phyloP scores from a whole-genome alignment of 139 green algal genomes.

The Chlamydomonas applanata region DNA sequence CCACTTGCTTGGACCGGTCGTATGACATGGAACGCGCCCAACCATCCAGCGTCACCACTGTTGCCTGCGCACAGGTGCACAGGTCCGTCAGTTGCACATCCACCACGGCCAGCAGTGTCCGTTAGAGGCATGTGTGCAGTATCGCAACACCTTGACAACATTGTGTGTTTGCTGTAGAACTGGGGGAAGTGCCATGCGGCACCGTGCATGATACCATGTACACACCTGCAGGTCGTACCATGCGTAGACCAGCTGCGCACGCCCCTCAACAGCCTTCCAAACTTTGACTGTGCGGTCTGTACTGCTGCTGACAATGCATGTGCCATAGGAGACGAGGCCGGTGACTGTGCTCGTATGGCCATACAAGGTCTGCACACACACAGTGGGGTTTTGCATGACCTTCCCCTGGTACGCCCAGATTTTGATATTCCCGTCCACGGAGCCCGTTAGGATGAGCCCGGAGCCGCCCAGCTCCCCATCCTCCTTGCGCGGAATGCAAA shows the following conservation, averaged over 20 bases:
- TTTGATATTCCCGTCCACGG: slow-evolving; percentile 57
- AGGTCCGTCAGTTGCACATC: not conserved
- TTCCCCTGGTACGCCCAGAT: slow-evolving; percentile 59
- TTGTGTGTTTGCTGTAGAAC: not conserved
- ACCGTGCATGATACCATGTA: not conserved
- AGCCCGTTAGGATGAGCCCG: slow-evolving; percentile 51
- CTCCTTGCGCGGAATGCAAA: slow-evolving; percentile 11
- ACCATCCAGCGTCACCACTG: slow-evolving; percentile 40
- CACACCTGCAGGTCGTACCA: slow-evolving; percentile 58
- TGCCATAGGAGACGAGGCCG: slow-evolving; percentile 29
- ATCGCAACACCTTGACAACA: not conserved
- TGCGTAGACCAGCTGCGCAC: slow-evolving; percentile 47
- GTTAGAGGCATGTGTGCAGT: slow-evolving; percentile 1
- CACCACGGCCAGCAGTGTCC: too few species aligned
- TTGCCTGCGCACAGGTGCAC: slow-evolving; percentile 20
- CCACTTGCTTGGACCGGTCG: slow-evolving; percentile 23
- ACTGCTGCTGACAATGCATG: slow-evolving; percentile 51
- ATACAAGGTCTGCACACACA: slow-evolving; percentile 60
- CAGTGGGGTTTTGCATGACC: slow-evolving; percentile 20
- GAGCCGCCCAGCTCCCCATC: slow-evolving; percentile 28
- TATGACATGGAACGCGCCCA: slow-evolving; percentile 58
- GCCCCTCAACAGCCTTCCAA: slow-evolving; percentile 46
- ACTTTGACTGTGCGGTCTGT: slow-evolving; percentile 60
- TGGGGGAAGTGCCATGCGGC: not conserved
- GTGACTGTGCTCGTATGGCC: slow-evolving; percentile 63